phyloP scores from a whole-genome alignment of 805 yeast genomes.

The Cyberlindnera xishuangbannaensis region DNA sequence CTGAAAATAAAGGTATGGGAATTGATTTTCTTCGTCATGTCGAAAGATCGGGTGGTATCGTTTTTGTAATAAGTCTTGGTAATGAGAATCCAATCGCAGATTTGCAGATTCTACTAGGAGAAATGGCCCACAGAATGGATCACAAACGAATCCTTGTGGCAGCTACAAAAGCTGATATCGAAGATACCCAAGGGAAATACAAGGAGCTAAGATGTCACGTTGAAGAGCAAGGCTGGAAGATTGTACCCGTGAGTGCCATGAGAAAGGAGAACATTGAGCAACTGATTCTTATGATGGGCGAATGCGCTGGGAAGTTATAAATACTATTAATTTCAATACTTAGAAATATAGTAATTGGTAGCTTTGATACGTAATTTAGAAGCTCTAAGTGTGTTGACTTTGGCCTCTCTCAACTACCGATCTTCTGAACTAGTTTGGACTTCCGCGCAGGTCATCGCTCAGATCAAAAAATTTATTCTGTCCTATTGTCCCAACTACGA shows the following conservation, averaged over 20 bases:
- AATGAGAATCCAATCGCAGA: conserved; percentile 61
- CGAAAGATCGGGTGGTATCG: conserved; percentile 86
- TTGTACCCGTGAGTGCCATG: conserved; percentile 81
- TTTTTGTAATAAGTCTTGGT: conserved; percentile 79
- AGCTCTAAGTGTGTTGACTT: no score
- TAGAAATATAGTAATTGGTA: no score
- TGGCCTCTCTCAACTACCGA: no score
- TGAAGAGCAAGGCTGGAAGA: conserved; percentile 49
- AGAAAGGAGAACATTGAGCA: conserved; percentile 65
- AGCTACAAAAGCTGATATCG: conserved; percentile 91
- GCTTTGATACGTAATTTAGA: no score
- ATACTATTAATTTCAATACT: neutral
- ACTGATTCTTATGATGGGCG: conserved; percentile 69
- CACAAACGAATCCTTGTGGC: conserved; percentile 66
- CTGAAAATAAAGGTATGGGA: conserved; percentile 85
- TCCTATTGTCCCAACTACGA: no score
- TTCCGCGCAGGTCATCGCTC: conserved; percentile 2
- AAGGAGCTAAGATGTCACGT: conserved; percentile 38
- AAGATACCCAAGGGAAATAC: conserved; percentile 46
- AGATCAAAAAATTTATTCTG: no score
- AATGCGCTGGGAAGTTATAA: conserved; percentile 27
- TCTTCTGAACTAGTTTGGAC: no score
- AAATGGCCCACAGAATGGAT: conserved; percentile 65
- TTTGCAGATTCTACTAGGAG: conserved; percentile 54
- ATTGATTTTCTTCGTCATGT: conserved; percentile 87